Evolutionary conservation across 192 early-diverging fungal genomes (phyloP), one percentile per base, ranked within the genome.

Genomic region (Allomyces macrogynus): DNA sequence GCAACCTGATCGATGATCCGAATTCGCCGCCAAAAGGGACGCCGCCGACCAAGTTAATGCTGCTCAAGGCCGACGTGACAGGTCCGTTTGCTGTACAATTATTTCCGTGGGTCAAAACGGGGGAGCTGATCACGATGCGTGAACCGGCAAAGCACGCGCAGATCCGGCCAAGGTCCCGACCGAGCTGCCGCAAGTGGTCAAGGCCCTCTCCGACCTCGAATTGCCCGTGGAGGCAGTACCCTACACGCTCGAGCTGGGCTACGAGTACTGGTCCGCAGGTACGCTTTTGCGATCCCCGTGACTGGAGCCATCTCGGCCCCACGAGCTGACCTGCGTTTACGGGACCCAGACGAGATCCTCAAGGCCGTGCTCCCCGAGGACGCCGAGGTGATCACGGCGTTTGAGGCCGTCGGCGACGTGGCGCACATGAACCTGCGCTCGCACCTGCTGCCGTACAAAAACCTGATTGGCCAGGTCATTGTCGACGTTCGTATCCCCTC

Each of bases 361-460:
- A 75, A 85, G 32, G 86, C 95, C 10, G 81, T 98, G 7, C 71
- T 98, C 2, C 95, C 95, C 1, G 82, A 86, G 40, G 78, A 86
- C 11, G 65, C 81, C 42, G 89, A 95, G 64, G 83, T 89, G 4
- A 93, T 92, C 8, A 84, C 88, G 20, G 84, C 92, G 4, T 93
- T 87, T 69, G 89, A 90, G 43, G 77, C 83, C 23, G 83, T 88
- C 63, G 91, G 91, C 5, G 95, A 99, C 73, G 97, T 99, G 68
- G 93, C 95, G 2, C 97, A 99, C 68, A 83, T 99, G 80, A 99
- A 99, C 72, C 71, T 99, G 61, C 85, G 93, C 60, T 88, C 92
- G 24, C 84, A 95, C 71, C 87, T 86, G 57, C 72, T 87, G 10
- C 92, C 92, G 12, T 99, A 87, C 78, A 95, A 93, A 70, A 65